Evolutionary conservation across 371 early-diverging fungal species (phyloP).

Genomic region (Mucor racemosus): DNA sequence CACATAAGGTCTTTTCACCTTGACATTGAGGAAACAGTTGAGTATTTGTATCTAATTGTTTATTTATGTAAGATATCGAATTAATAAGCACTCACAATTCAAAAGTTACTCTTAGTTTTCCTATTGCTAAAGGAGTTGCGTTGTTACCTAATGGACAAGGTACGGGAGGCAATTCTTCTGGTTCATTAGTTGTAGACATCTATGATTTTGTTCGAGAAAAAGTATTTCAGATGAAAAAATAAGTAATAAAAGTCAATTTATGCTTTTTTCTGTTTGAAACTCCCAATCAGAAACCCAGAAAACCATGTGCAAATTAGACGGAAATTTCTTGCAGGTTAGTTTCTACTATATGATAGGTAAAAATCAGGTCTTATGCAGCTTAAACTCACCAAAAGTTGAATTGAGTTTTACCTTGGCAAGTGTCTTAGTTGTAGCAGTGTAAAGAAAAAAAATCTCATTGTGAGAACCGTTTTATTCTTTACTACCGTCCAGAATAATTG

Average conservation of each 20-base stretch:
- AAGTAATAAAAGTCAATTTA: background rate
- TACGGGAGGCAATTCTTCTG: constrained; percentile 2
- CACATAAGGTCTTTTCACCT: constrained; percentile 47
- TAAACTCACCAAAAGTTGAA: too few relatives aligned
- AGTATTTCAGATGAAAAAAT: background rate
- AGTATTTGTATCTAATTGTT: constrained; percentile 40
- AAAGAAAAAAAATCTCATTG: too few relatives aligned
- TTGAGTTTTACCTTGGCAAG: too few relatives aligned
- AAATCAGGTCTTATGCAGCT: too few relatives aligned
- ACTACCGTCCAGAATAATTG: too few relatives aligned
- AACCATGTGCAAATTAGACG: background rate
- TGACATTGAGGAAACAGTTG: constrained; percentile 43
- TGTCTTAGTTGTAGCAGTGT: too few relatives aligned
- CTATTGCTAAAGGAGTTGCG: background rate
- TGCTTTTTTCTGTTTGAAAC: constrained; percentile 1
- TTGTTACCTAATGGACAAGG: background rate
- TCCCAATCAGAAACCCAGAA: background rate
- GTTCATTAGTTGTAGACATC: background rate
- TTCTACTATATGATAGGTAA: too few relatives aligned
- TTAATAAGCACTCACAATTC: background rate
- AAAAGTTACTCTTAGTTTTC: constrained; percentile 16
- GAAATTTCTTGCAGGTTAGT: too few relatives aligned
- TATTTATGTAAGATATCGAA: background rate
- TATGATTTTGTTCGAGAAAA: background rate
- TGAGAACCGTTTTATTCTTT: too few relatives aligned